A percentile compares a stretch with the other conserved stretches of the same genome.
Evolutionary conservation across 306 rosid genomes (phyloP).

Genomic region (Hippophae gyantsensis): DNA sequence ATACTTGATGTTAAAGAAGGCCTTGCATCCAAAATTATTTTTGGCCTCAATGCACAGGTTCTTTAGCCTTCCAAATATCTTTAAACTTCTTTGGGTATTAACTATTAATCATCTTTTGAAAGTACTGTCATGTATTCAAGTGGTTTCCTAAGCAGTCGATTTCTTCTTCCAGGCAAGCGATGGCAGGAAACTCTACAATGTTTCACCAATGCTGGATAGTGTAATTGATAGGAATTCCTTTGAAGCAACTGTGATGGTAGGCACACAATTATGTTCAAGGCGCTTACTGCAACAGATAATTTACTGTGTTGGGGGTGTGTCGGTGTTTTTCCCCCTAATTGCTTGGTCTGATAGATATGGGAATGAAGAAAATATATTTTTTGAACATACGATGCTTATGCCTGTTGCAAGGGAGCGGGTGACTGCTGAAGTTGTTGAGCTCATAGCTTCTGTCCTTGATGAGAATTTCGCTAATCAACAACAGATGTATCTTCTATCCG

Average conservation of each 20-base stretch:
- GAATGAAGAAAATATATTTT: conserved; percentile 38
- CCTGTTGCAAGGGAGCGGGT: conserved; percentile 45
- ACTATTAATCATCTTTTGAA: neutral
- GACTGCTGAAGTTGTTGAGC: conserved; percentile 75
- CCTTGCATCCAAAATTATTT: conserved; percentile 72
- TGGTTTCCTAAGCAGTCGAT: conserved; percentile 14
- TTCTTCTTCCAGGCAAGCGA: conserved; percentile 67
- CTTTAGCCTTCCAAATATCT: conserved; percentile 3
- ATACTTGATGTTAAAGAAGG: conserved; percentile 85
- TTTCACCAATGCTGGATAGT: conserved; percentile 61
- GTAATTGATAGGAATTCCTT: conserved; percentile 59
- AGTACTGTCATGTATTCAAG: neutral
- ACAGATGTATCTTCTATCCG: conserved; percentile 95
- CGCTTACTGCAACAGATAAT: conserved; percentile 86
- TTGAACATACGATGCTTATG: conserved; percentile 28
- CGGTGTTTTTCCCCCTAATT: conserved; percentile 90
- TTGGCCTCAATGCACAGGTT: conserved; percentile 98
- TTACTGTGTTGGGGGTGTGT: conserved; percentile 94
- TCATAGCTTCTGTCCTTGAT: conserved; percentile 82
- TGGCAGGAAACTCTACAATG: conserved; percentile 79
- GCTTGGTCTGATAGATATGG: conserved; percentile 58
- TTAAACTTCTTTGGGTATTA: neutral
- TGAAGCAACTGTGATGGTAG: conserved; percentile 75
- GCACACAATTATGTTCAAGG: conserved; percentile 87
- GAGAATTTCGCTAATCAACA: conserved; percentile 90